Evolutionary conservation across 2,329 filamentous ascomycete species (phyloP), one percentile per base, ranked within the genome.

Genomic region (Rosellinia necatrix): DNA sequence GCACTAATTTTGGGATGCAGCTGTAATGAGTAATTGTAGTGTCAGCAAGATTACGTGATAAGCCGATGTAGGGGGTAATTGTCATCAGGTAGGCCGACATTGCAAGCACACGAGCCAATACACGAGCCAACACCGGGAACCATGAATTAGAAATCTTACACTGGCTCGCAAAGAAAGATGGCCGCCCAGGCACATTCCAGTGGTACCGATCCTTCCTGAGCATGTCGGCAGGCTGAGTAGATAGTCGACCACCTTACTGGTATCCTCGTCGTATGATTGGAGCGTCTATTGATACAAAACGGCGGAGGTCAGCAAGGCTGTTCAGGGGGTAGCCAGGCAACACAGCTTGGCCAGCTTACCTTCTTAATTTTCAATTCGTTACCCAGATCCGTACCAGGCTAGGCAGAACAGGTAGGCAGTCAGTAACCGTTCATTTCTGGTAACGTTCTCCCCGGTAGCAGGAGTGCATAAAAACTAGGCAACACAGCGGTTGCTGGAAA

Each of bases 181-280:
- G 1, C 93, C 92, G 49, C 93, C 93, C 1, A 97, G 84, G 72
- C 92, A 97, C 92, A 97, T 97, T 58, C 91, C 91, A 10, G 89
- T 92, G 4, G 87, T 79, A 41, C 90, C 90, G 64, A 96, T 83
- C 30, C 84, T 82, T 46, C 92, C 92, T 59, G 86, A 96, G 74
- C 92, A 91, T n/a, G 88, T 91, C 4, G 85, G 81, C 19, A 92
- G 81, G 21, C 81, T 82, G 43, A 93, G 79, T 25, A 94, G 83
- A 58, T 85, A 77, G 70, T 91, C 85, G 30, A 93, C 84, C 3
- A 85, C 82, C 37, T 85, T 79, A 56, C 78, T 78, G 2, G 88
- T 85, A 66, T 93, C 90, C 70, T 88, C 89, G 67, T 97, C 92
- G 72, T 97, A 97, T 6, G 91, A 92, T 37, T 87, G 81, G 10